phyloP scores from a whole-genome alignment of 257 asterid genomes.

The Capsicum pubescens region DNA sequence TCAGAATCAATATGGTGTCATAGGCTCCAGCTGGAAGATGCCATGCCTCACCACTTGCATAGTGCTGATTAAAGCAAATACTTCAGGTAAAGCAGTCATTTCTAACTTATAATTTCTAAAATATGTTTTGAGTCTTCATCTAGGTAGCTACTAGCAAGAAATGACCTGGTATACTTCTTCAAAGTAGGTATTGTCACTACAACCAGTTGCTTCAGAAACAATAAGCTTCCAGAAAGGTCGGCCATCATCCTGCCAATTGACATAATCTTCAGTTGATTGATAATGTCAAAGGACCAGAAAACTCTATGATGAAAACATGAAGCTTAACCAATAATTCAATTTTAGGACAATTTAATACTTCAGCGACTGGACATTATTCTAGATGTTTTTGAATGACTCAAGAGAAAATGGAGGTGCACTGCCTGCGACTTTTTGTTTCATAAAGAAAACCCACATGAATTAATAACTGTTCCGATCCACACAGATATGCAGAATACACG shows the following conservation, averaged over 20 bases:
- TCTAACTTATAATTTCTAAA: background rate
- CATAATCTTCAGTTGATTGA: constrained; percentile 26
- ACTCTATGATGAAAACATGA: background rate
- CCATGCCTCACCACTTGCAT: constrained; percentile 93
- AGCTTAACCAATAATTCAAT: background rate
- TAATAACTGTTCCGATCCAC: background rate
- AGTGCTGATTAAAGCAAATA: constrained; percentile 55
- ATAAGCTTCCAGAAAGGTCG: constrained; percentile 91
- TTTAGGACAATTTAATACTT: background rate
- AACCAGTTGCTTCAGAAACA: constrained; percentile 92
- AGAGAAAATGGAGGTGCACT: background rate
- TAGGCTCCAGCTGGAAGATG: constrained; percentile 87
- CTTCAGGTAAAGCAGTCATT: constrained; percentile 14
- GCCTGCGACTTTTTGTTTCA: background rate
- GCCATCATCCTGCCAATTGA: constrained; percentile 77
- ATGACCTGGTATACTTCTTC: constrained; percentile 90
- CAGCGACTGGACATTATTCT: background rate
- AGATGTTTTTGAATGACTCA: background rate
- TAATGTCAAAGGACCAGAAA: background rate
- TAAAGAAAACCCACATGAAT: background rate
- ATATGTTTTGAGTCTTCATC: background rate
- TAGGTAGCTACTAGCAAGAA: background rate
- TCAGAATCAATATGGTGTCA: constrained; percentile 63
- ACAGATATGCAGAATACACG: constrained; percentile 13
- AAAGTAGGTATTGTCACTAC: constrained; percentile 59